phyloP scores from a whole-genome alignment of 306 rosid species.

The Medicago lupulina region DNA sequence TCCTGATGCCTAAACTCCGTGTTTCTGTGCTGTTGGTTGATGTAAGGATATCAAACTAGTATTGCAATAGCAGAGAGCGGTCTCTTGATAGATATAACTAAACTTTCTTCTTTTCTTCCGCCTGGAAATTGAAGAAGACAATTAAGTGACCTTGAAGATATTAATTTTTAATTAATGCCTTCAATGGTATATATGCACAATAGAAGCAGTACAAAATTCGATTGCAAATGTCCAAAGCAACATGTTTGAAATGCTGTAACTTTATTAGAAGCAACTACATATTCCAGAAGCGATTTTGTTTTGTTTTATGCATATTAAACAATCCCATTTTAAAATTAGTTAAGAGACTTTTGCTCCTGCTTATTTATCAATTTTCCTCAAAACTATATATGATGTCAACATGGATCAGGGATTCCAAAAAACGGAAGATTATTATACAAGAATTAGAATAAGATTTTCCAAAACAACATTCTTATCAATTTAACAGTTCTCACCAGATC shows the following conservation, averaged over 20 bases:
- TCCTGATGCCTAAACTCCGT: background rate
- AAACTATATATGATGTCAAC: slow-evolving; percentile 20
- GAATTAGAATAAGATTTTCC: slow-evolving; percentile 18
- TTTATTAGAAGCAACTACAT: slow-evolving; percentile 27
- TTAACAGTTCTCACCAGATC: slow-evolving; percentile 50
- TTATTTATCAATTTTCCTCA: slow-evolving; percentile 10
- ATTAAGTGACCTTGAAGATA: slow-evolving; percentile 21
- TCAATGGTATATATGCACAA: slow-evolving; percentile 4
- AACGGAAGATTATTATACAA: background rate
- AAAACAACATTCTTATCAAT: slow-evolving; percentile 18
- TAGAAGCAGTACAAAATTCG: background rate
- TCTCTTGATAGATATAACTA: slow-evolving; percentile 21
- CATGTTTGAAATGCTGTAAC: slow-evolving; percentile 12
- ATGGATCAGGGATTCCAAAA: slow-evolving; percentile 1
- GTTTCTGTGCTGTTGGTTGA: slow-evolving; percentile 16
- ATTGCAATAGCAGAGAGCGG: background rate
- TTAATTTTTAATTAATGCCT: background rate
- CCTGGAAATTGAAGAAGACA: slow-evolving; percentile 53
- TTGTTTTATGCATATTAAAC: slow-evolving; percentile 23
- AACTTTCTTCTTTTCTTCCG: slow-evolving; percentile 50
- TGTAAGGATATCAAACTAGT: slow-evolving; percentile 34
- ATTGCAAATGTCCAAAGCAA: slow-evolving; percentile 19
- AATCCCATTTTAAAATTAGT: slow-evolving; percentile 28
- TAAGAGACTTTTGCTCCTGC: slow-evolving; percentile 4
- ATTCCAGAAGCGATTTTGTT: slow-evolving; percentile 6